Evolutionary conservation across 2,329 filamentous ascomycete species (phyloP).

Genomic region (Monosporascus ibericus): DNA sequence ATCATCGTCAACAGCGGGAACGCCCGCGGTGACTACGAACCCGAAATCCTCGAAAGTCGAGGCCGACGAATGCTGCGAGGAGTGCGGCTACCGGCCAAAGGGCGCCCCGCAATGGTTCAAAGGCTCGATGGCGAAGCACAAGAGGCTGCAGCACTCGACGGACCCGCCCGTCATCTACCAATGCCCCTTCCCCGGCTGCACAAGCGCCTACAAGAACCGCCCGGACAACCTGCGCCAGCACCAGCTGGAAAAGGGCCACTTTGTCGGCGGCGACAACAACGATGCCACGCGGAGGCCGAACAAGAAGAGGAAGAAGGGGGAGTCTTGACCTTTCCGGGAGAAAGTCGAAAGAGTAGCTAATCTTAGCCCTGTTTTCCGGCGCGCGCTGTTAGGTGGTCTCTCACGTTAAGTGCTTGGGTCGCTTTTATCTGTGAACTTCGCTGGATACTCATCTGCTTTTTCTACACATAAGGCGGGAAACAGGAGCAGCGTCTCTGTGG

Average conservation of each 20-base stretch:
- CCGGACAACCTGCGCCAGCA: conserved; percentile 51
- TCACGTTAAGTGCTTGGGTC: neutral
- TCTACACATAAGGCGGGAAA: no score
- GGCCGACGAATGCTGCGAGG: conserved; percentile 40
- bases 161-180: conserved; percentile 44
- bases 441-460: neutral
- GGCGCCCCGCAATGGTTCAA: conserved; percentile 54
- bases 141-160: conserved; percentile 45
- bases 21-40: conserved; percentile 2
- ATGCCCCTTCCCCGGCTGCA: conserved; percentile 48
- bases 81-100: conserved; percentile 50
- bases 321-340: no score
- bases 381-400: neutral
- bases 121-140: conserved; percentile 54
- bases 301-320: conserved; percentile 40
- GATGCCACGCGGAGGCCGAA: conserved; percentile 29
- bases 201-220: conserved; percentile 49
- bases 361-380: no score
- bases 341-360: no score
- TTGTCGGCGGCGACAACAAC: conserved; percentile 38
- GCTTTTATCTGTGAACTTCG: conserved; percentile 2
- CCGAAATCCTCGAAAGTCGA: conserved; percentile 29
- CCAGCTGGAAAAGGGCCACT: conserved; percentile 50
- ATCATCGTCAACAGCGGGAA: no score
- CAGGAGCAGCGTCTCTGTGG: no score